Evolutionary conservation across 768 basidiomycete genomes (phyloP).

Genomic region (Psilocybe azurescens): DNA sequence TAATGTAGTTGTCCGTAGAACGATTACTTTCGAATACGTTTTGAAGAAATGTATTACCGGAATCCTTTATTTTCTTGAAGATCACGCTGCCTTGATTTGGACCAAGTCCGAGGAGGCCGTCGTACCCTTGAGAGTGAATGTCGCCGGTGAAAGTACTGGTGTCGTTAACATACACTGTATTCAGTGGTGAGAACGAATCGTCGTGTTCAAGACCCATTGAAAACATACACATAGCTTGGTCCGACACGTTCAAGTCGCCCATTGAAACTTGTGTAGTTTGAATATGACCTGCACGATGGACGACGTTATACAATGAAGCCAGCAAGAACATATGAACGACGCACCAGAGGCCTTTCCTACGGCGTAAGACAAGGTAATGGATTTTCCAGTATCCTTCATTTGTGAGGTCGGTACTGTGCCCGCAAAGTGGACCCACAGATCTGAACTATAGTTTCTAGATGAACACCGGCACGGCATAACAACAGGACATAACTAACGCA

Average conservation of each 20-base stretch:
- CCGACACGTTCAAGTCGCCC: slow-evolving; percentile 58
- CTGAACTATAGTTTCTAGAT: slow-evolving; percentile 52
- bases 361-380: slow-evolving; percentile 66
- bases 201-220: slow-evolving; percentile 3
- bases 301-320: not conserved
- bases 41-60: slow-evolving; percentile 65
- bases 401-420: slow-evolving; percentile 42
- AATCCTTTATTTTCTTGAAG: slow-evolving; percentile 50
- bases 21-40: slow-evolving; percentile 67
- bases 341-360: slow-evolving; percentile 71
- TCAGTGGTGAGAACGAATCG: slow-evolving; percentile 2
- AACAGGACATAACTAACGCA: slow-evolving; percentile 27
- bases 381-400: slow-evolving; percentile 60
- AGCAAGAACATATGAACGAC: not conserved
- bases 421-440: slow-evolving; percentile 71
- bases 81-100: slow-evolving; percentile 75
- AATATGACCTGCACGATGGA: slow-evolving; percentile 51
- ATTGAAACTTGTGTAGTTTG: slow-evolving; percentile 57
- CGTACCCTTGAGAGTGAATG: slow-evolving; percentile 64
- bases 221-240: slow-evolving; percentile 73
- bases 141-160: slow-evolving; percentile 67
- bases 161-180: slow-evolving; percentile 65
- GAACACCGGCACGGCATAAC: slow-evolving; percentile 5
- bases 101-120: slow-evolving; percentile 80
- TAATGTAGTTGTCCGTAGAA: slow-evolving; percentile 65